A percentile compares a stretch with the other conserved stretches of the same genome.
Evolutionary conservation across 306 rosid species (phyloP).

Genomic region (Inga oerstediana): DNA sequence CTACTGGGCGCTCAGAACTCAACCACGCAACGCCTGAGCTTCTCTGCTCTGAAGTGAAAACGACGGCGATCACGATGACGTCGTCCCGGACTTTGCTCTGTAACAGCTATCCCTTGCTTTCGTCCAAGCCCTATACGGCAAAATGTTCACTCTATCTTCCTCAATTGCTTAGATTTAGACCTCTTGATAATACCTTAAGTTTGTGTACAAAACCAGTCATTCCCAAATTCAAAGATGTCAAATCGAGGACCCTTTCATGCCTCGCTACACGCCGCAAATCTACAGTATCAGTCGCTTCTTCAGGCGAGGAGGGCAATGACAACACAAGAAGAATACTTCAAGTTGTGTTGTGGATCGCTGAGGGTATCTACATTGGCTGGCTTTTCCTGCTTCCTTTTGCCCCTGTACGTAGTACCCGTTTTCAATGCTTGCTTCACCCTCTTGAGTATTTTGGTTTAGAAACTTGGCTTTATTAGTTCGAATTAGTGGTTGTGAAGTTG

Average conservation of each 20-base stretch:
- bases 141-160: conserved; percentile 31
- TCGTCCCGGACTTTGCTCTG: conserved; percentile 43
- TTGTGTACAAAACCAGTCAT: conserved; percentile 12
- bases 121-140: conserved; percentile 24
- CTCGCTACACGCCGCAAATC: conserved; percentile 49
- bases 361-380: conserved; percentile 72
- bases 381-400: conserved; percentile 87
- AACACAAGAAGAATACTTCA: conserved; percentile 44
- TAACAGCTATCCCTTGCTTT: conserved; percentile 22
- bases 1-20: conserved; percentile 14
- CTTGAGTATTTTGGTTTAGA: neutral
- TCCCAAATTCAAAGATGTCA: conserved; percentile 10
- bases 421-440: neutral
- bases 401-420: conserved; percentile 53
- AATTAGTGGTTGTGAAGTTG: neutral
- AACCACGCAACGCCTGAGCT: conserved; percentile 40
- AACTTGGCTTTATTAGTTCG: neutral
- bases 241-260: conserved; percentile 38
- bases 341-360: conserved; percentile 64
- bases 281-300: conserved; percentile 16
- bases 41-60: conserved; percentile 22
- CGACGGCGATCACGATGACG: conserved; percentile 34
- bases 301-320: conserved; percentile 33
- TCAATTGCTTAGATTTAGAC: conserved; percentile 31
- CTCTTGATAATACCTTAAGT: neutral